phyloP scores from a whole-genome alignment of 805 yeast species.

The Kodamaea kaohsiungensis region DNA sequence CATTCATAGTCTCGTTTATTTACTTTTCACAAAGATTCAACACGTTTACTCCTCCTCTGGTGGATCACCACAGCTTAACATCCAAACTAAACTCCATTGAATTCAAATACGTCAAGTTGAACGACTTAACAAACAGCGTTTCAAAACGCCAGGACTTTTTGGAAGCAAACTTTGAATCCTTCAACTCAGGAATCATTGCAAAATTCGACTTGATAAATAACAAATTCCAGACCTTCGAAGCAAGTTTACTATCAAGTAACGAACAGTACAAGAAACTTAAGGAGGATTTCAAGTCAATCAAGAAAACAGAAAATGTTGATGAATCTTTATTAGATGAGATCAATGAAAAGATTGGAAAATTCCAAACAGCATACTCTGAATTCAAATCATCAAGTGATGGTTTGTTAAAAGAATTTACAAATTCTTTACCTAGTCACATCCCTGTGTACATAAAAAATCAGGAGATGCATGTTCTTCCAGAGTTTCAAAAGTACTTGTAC shows the following conservation, averaged over 20 bases:
- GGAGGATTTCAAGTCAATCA: conserved; percentile 15
- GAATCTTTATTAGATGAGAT: conserved; percentile 17
- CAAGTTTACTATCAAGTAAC: conserved; percentile 2
- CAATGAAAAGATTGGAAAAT: conserved; percentile 15
- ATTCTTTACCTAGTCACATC: conserved; percentile 28
- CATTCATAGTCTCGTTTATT: neutral
- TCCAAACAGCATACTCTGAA: conserved; percentile 15
- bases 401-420: conserved; percentile 20
- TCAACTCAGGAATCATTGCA: conserved; percentile 13
- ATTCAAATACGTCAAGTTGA: conserved; percentile 12
- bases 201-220: conserved; percentile 20
- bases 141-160: conserved; percentile 20
- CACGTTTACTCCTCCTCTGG: neutral
- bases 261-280: conserved; percentile 12
- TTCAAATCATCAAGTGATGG: conserved; percentile 16
- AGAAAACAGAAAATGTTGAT: conserved; percentile 13
- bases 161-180: conserved; percentile 17
- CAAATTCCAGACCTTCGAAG: conserved; percentile 11
- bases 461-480: conserved; percentile 40
- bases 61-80: neutral
- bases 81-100: conserved; percentile 4
- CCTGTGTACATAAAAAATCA: conserved; percentile 34
- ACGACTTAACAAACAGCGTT: conserved; percentile 17
- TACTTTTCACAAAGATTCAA: neutral
- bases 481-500: conserved; percentile 37